phyloP scores from a whole-genome alignment of 2,329 filamentous ascomycete species.

The Ophiocordyceps sinensis region DNA sequence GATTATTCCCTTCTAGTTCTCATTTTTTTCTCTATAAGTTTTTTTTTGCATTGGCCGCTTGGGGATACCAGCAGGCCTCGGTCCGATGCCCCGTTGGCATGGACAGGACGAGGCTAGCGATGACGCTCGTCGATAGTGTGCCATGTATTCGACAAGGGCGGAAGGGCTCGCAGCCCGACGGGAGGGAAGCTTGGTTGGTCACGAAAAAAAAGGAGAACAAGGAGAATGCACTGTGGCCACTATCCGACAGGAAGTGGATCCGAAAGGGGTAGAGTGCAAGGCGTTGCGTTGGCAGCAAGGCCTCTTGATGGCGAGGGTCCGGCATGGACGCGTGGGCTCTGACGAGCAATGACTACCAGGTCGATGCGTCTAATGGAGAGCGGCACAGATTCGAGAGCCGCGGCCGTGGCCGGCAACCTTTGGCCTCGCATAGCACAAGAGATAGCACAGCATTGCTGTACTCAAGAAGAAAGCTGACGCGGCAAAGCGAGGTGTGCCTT shows the following conservation, averaged over 20 bases:
- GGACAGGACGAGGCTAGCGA: conserved; percentile 5
- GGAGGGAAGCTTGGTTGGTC: conserved; percentile 1
- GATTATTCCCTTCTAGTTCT: conserved; percentile 8
- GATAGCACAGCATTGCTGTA: too few relatives aligned
- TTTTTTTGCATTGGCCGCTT: conserved; percentile 11
- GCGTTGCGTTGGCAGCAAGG: too few relatives aligned
- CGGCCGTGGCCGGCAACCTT: too few relatives aligned
- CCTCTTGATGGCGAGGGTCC: too few relatives aligned
- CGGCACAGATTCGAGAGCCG: too few relatives aligned
- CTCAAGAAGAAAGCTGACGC: too few relatives aligned
- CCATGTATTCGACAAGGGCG: conserved; percentile 7
- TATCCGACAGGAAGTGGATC: neutral
- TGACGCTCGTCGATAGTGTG: conserved; percentile 7
- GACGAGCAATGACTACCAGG: too few relatives aligned
- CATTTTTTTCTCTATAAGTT: conserved; percentile 9
- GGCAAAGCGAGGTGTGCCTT: too few relatives aligned
- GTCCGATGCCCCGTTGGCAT: conserved; percentile 5
- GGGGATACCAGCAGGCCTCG: conserved; percentile 4
- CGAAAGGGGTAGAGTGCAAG: too few relatives aligned
- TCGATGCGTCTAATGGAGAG: too few relatives aligned
- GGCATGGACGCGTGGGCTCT: too few relatives aligned
- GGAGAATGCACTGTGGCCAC: neutral
- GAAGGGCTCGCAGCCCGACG: conserved; percentile 4
- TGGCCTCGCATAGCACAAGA: too few relatives aligned
- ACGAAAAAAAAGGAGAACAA: neutral